Base-by-base conservation (phyloP, 2,329 filamentous ascomycete species). In the Arthrobotrys conoides region DNA sequence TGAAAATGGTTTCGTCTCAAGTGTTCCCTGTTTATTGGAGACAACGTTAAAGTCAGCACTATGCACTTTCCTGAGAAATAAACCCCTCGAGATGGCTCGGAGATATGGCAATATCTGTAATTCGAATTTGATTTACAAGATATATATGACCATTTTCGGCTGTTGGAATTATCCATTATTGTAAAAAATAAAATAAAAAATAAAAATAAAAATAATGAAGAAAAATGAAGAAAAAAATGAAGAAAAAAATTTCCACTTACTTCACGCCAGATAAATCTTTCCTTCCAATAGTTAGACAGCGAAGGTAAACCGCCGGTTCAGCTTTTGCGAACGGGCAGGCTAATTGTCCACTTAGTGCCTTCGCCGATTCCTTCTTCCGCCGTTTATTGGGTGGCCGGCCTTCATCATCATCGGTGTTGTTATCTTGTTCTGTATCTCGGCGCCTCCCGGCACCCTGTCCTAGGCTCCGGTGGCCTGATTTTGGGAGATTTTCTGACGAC, bases 291-390 rank as follows among this genome's bases (percentile, higher is more conserved):
- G 63, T 27, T 10, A 76, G 5, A 30, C 71, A 76, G 3, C 49
- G 33, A 14, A 69, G 14, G 33, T 69, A 49, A 8, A 18, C 38
- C 2, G 44, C 16, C 2, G 71, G 71, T n/a, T 76, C 55, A 1
- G 18, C 71, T n/a, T 64, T 76, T 22, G 64, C 64, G 22, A 69
- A 76, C 8, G 71, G 71, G 33, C 71, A 76, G 18, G 71, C 71
- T 6, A 76, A n/a, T 30, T 64, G 51, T 5, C 55, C 64, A 46
- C 41, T 59, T 18, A 76, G 22, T 16, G 71, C 63, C 63, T 36
- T 63, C 38, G 36, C 16, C 46, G 53, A 16, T 44, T 30, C 33
- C 22, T 51, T 75, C 64, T 12, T 36, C 33, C 51, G 61, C 12
- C 9, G 44, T 20, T 33, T 38, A 27, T 48, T 69, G 12, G 2